phyloP scores from a whole-genome alignment of 306 rosid species.

The Prunus fruticosa region DNA sequence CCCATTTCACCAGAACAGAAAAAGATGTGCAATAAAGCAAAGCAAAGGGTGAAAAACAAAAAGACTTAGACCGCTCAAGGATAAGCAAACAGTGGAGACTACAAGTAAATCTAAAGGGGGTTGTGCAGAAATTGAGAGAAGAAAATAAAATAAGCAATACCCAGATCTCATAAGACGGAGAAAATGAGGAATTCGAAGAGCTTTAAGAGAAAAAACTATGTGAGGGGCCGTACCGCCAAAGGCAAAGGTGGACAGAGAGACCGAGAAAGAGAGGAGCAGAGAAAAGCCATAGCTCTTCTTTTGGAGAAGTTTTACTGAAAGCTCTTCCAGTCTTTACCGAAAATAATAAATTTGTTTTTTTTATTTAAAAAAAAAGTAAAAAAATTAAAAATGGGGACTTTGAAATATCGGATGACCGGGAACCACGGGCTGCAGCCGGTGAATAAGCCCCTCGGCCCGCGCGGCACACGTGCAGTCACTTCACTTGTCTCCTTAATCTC shows the following conservation, averaged over 20 bases:
- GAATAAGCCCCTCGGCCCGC: constrained; percentile 41
- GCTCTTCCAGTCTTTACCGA: constrained; percentile 11
- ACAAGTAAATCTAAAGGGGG: constrained; percentile 14
- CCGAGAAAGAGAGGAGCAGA: background rate
- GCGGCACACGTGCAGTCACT: constrained; percentile 58
- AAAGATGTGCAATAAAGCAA: constrained; percentile 26
- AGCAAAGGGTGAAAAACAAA: background rate
- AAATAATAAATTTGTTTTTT: background rate
- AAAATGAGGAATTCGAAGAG: constrained; percentile 12
- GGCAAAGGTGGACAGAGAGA: constrained; percentile 19
- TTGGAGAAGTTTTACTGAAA: constrained; percentile 28
- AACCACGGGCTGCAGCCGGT: constrained; percentile 47
- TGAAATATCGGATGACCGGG: constrained; percentile 36
- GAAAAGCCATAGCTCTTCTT: constrained; percentile 49
- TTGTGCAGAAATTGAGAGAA: constrained; percentile 22
- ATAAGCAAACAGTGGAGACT: constrained; percentile 30
- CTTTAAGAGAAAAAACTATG: constrained; percentile 8
- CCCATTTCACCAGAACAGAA: constrained; percentile 27
- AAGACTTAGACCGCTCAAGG: constrained; percentile 25
- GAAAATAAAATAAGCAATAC: background rate
- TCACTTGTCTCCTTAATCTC: constrained; percentile 34
- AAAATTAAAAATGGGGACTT: background rate
- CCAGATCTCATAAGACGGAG: constrained; percentile 25
- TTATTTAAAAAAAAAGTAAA: background rate
- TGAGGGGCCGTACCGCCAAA: constrained; percentile 40